These are phyloP conservation scores for Nadsonia starkeyi-henricii DNA, from an alignment of 1,139 yeast genomes.

Conservation along the genomic window DNA sequence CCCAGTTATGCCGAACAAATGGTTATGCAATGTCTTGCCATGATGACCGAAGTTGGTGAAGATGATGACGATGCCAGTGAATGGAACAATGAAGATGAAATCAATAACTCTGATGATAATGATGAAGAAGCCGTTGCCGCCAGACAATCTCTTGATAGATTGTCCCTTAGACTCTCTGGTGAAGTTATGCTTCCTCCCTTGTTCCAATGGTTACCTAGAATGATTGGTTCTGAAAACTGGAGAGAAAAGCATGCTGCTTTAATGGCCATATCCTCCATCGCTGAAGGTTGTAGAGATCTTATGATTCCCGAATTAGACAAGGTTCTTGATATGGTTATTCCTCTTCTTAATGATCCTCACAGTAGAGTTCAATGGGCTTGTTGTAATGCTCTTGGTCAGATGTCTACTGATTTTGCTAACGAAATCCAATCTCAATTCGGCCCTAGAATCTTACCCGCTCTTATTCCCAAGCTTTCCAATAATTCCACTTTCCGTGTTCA, in stretches of 20 bases:
- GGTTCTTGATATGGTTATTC: constrained; percentile 71
- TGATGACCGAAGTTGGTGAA: constrained; percentile 87
- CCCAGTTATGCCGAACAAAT: constrained; percentile 57
- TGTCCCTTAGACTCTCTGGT: constrained; percentile 72
- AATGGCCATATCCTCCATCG: constrained; percentile 93
- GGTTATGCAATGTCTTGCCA: constrained; percentile 58
- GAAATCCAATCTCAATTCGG: constrained; percentile 73
- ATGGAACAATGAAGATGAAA: constrained; percentile 75
- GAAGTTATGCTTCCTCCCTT: constrained; percentile 71
- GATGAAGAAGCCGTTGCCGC: constrained; percentile 87
- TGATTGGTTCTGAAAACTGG: constrained; percentile 71
- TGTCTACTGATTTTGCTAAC: constrained; percentile 95
- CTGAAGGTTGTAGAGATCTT: constrained; percentile 92
- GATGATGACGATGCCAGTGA: constrained; percentile 72
- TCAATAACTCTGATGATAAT: constrained; percentile 67
- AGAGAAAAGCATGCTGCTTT: constrained; percentile 93
- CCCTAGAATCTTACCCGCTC: constrained; percentile 53
- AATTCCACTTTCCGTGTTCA: constrained; percentile 80
- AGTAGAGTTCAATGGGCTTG: constrained; percentile 95
- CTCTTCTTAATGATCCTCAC: constrained; percentile 68
- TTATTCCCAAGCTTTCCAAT: constrained; percentile 38
- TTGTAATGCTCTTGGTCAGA: constrained; percentile 93
- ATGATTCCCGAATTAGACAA: constrained; percentile 70
- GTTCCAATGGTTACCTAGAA: constrained; percentile 72
- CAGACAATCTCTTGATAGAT: constrained; percentile 84